Conservation (phyloP, 2,329 filamentous ascomycete species). For the Trichoderma semiorbis region DNA sequence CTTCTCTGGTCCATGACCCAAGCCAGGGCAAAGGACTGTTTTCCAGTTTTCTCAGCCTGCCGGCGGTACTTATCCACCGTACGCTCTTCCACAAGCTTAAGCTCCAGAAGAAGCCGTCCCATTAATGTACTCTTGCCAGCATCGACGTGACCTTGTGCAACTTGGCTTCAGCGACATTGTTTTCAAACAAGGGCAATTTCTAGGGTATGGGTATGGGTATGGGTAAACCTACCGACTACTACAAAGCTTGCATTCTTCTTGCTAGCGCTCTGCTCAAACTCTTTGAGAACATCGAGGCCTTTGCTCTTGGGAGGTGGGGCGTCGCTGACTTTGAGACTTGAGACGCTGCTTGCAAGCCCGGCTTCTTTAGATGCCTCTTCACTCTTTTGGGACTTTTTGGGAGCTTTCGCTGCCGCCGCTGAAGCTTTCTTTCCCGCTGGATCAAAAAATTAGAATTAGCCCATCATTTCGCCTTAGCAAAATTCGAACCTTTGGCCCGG, state of each 20-base stretch:
- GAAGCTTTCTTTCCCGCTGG: slow-evolving; percentile 53
- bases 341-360: slow-evolving; percentile 30
- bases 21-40: slow-evolving; percentile 91
- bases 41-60: slow-evolving; percentile 88
- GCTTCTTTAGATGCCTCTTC: slow-evolving; percentile 26
- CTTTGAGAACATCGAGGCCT: slow-evolving; percentile 78
- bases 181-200: neutral
- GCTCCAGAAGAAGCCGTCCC: slow-evolving; percentile 86
- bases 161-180: neutral
- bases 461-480: slow-evolving; percentile 48
- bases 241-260: slow-evolving; percentile 89
- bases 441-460: slow-evolving; percentile 49
- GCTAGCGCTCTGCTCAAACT: slow-evolving; percentile 69
- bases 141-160: slow-evolving; percentile 80
- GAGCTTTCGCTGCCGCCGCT: slow-evolving; percentile 25
- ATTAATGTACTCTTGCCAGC: slow-evolving; percentile 97
- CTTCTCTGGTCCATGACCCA: slow-evolving; percentile 94
- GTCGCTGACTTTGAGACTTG: slow-evolving; percentile 45
- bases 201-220: neutral
- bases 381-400: slow-evolving; percentile 40
- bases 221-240: slow-evolving; percentile 67
- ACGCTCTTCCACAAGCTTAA: slow-evolving; percentile 82
- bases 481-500: slow-evolving; percentile 81
- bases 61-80: slow-evolving; percentile 84
- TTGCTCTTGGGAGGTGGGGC: slow-evolving; percentile 63